Base-by-base conservation (phyloP, 2,329 filamentous ascomycete genomes). In the Aspergillus unguis region DNA sequence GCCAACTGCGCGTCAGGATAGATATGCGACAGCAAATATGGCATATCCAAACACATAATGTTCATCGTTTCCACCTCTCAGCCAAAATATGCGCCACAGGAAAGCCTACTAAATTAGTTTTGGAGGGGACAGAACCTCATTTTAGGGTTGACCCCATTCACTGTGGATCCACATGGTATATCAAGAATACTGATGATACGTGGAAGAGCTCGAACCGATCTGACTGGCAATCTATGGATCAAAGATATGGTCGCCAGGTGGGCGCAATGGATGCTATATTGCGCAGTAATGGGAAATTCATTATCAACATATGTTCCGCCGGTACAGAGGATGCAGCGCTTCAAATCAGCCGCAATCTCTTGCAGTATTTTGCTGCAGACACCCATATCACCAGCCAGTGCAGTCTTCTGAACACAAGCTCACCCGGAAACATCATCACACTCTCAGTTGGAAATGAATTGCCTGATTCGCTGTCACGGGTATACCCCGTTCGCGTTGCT, bases 351-450 rank as follows among this genome's bases (percentile, higher is more conserved):
- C 76, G 80, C 31, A 84, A 83, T 58, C 67, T 84, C 3, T 73
- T 78, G 54, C 81, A 84, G 60, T 84, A 84, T 60, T 82, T 80
- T 64, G 74, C 70, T 45, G 80, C 80, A 17, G 80, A 83, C 58
- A 70, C 77, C 2, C 58, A 68, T 6, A 74, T 82, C 44, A 47
- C 66, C 5, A 50, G 61, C 9, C 44, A 59, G 50, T 61, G 64
- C 46, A 51, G 53, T 5, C 38, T 47, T n/a, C 52, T 58, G 27
- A 11, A 28, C 7, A 4, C 27, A 35, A 46, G 38, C 11, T 37
- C 47, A 5, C 37, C 54, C 26, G 77, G 78, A 11, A 83, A 82
- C 60, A 52, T 77, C 6, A 75, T 84, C 42, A 67, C 58, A 3
- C 37, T 74, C 38, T 58, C 57, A 3, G 27, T 67, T 11, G 66